phyloP scores from a whole-genome alignment of 495 filamentous ascomycete genomes.

The Aspergillus panamensis region DNA sequence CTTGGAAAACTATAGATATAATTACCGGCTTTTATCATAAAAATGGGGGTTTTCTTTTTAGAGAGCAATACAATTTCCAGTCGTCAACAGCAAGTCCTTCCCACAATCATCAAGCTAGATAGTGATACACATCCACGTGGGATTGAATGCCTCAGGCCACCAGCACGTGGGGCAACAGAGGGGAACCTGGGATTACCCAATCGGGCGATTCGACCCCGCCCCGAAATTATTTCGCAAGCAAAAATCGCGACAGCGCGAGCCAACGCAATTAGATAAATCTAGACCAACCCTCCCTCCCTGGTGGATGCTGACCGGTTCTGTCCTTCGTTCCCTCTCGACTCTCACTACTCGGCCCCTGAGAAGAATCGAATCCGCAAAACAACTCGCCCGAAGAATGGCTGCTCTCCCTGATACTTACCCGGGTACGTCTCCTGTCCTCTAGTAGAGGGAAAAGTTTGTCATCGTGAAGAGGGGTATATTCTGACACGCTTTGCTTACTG shows the following conservation, averaged over 20 bases:
- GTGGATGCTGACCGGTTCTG: conserved; percentile 21
- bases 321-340: conserved; percentile 27
- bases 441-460: background rate
- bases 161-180: conserved; percentile 11
- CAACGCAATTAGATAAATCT: background rate
- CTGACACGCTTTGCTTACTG: conserved; percentile 4
- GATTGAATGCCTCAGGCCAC: background rate
- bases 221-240: conserved; percentile 1
- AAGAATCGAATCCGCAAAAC: conserved; percentile 35
- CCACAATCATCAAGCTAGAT: no score
- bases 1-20: conserved; percentile 17
- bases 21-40: background rate
- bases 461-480: no score
- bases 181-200: conserved; percentile 8
- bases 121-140: background rate
- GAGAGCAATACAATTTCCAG: background rate
- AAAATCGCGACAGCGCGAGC: background rate
- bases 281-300: conserved; percentile 4
- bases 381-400: conserved; percentile 49
- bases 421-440: conserved; percentile 33
- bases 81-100: no score
- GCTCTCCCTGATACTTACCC: conserved; percentile 54
- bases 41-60: background rate
- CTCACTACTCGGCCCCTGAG: conserved; percentile 28
- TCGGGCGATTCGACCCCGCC: conserved; percentile 16